phyloP scores from a whole-genome alignment of 2,329 filamentous ascomycete genomes.

The Dactylella cylindrospora region DNA sequence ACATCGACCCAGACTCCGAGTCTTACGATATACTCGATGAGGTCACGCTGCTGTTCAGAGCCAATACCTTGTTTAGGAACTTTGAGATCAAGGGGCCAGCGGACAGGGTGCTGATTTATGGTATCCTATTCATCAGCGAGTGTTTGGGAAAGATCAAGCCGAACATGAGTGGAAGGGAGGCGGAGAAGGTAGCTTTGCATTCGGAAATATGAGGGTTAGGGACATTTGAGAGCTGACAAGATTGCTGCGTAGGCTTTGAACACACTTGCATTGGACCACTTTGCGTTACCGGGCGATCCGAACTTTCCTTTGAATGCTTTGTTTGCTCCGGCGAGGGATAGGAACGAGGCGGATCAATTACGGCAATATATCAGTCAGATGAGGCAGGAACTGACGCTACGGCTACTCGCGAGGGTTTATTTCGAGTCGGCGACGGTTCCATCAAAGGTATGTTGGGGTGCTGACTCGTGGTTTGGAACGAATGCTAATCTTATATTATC shows the following conservation, averaged over 20 bases:
- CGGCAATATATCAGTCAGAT: conserved; percentile 90
- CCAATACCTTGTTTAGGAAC: conserved; percentile 98
- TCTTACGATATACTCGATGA: conserved; percentile 97
- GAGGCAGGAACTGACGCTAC: conserved; percentile 80
- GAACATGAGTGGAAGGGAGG: conserved; percentile 65
- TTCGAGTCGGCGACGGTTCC: conserved; percentile 70
- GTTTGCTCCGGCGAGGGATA: conserved; percentile 82
- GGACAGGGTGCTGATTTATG: conserved; percentile 92
- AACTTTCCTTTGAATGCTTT: conserved; percentile 94
- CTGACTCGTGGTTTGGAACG: background rate
- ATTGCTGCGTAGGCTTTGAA: conserved; percentile 44
- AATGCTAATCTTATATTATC: background rate
- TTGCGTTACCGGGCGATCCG: conserved; percentile 90
- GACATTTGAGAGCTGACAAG: conserved; percentile 16
- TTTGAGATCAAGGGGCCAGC: conserved; percentile 98
- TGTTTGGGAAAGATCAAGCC: conserved; percentile 85
- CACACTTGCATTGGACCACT: conserved; percentile 76
- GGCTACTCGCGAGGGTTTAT: conserved; percentile 84
- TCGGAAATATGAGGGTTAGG: background rate
- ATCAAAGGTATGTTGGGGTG: conserved; percentile 55
- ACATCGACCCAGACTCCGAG: conserved; percentile 77
- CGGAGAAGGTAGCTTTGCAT: conserved; percentile 60
- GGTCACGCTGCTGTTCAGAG: conserved; percentile 86
- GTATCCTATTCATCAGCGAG: conserved; percentile 91
- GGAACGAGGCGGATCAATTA: conserved; percentile 85